Evolutionary conservation across 2,329 filamentous ascomycete species (phyloP), one percentile per base, ranked within the genome.

Genomic region (Neonectria sp.): DNA sequence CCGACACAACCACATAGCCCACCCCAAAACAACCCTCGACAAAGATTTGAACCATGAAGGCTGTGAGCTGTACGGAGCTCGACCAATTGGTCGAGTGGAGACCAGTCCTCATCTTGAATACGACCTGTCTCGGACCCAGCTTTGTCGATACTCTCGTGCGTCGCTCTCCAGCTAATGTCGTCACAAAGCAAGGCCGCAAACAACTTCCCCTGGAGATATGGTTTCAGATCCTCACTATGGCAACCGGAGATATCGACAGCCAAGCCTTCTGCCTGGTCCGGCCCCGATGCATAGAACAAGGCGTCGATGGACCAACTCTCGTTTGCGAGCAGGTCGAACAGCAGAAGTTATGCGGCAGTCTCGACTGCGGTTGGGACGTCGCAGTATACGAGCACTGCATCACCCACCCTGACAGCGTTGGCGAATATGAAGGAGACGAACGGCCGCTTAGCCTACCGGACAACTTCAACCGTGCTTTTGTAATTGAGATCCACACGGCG

Each of bases 371-470:
- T 3, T n/a, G 17, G 37, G 37, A 40, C 17, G 37, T n/a, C 15
- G 17, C 4, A 4, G 15, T n/a, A 40, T 40, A 40, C 37, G 17
- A 17, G 37, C 15, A n/a, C 37, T 40, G 5, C 37, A 17, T 40
- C 37, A 6, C 2, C 17, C 37, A n/a, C 1, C 37, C 37, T 8
- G 37, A 40, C 15, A 40, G 6, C 37, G 13, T 40, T 2, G 37
- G 15, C 37, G 15, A 40, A n/a, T 40, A n/a, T 8, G 37, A 4
- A 6, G 61, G n/a, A 35, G 31, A 45, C 4, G 31, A 52, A 25
- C 55, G 13, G 21, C 61, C 61, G 21, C 37, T 64, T 17, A 15
- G 0, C 15, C 48, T 64, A 27, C 61, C 61, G 13, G 15, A 53
- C 27, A 27, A 46, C 29, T 29, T 53, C 1, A 35, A 35, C 29